Evolutionary conservation across 1,284 basidiomycete genomes (phyloP), one percentile per base, ranked within the genome.

Genomic region (Ustilago tritici): DNA sequence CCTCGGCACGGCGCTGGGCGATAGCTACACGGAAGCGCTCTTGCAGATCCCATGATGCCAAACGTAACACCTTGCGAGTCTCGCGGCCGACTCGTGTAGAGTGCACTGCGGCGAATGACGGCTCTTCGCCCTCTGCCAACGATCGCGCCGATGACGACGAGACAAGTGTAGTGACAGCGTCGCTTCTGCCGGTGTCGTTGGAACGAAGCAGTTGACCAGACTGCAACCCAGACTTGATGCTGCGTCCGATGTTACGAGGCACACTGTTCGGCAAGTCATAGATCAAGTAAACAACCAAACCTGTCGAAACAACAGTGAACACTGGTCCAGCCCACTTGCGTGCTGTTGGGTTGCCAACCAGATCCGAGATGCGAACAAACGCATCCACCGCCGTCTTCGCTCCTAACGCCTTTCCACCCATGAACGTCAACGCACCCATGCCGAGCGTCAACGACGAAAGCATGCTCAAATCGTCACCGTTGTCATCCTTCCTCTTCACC

Each of bases 21-120:
- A 95, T 90, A 9, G 93, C 93, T 2, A 88, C 88, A 57, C 91
- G 89, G 89, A 96, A 98, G 53, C 92, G 90, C 87, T 95, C 93
- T 76, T 90, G 90, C 69, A 97, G 87, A 87, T 98, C 95, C 93
- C 93, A 98, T 19, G 92, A 92, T n/a, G 93, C 95, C 17, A 96
- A 87, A 56, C 95, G 89, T 80, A 99, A 88, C 56, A 99, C 96
- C 88, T 98, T 98, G 83, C 96, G 90, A 19, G 94, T 94, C 89
- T 99, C 97, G 46, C 92, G 90, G 56, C 91, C 89, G 53, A 98
- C 89, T 15, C 96, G 89, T 53, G 88, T 89, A 0, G 91, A 89
- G 83, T 98, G 92, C 4, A 88, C 89, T 61, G 92, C 91, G 17
- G 92, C 88, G 83, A 93, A 97, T 49, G 69, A 76, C 9, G 62